Base-by-base conservation (phyloP, 2,329 filamentous ascomycete species). In the Colletotrichum sidae region DNA sequence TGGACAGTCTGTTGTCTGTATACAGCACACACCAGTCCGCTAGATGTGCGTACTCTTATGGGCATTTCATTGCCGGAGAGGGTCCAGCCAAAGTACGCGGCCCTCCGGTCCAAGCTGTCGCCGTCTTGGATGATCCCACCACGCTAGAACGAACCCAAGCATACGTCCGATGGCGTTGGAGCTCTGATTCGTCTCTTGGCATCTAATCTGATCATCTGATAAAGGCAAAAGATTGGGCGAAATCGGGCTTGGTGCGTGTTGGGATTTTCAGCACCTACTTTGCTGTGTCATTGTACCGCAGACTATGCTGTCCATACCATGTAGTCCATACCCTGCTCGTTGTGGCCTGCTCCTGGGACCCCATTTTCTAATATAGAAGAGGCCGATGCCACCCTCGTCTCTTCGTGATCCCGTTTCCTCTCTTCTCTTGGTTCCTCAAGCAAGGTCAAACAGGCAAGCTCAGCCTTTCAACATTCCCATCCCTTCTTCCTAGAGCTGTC, bases 181-280 rank as follows among this genome's bases (percentile, higher is more conserved):
- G 11, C 8, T 61, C 12, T 65, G 38, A 61, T 55, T 64, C 51
- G 61, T 44, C n/a, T 42, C 45, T 55, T 55, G 45, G 34, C 56
- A 65, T 65, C 61, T 65, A 60, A 65, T 65, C 56, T 65, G 61
- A 65, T 65, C 61, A 65, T 65, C 61, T 65, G 61, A 65, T 65
- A 65, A 65, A 52, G 51, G 15, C 37, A 56, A 56, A 55, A 61
- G 45, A 46, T 52, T 61, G 61, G 51, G 61, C 61, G 56, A 61
- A 56, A 65, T 65, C 61, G 57, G 61, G 51, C 52, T 52, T 39
- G 52, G 45, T 49, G 9, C 33, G 55, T 39, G 17, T 5, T 25
- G 9, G 44, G 44, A n/a, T 46, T 46, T 46, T 25, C 25, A 25
- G 25, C 25, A 25, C 25, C 25, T 25, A 25, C 25, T 25, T 4